Evolutionary conservation across 345 rosid species (phyloP).

Genomic region (Eucalyptus guilfoylei): DNA sequence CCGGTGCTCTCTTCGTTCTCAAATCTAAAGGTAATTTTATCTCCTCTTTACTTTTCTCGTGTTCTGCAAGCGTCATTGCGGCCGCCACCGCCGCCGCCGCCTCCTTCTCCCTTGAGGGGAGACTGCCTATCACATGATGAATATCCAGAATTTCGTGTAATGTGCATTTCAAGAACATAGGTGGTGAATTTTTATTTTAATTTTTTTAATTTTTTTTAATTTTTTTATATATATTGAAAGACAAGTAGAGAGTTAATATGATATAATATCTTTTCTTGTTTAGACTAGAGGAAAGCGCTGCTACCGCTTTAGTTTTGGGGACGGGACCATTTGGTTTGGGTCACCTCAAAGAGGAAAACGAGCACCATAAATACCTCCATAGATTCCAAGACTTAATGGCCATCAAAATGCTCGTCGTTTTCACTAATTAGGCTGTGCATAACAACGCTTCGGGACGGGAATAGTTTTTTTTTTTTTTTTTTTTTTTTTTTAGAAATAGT

Average conservation of each 20-base stretch:
- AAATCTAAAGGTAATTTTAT: slow-evolving; percentile 53
- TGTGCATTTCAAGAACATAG: not conserved
- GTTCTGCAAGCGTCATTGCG: not conserved
- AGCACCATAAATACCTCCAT: not conserved
- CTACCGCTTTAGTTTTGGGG: not conserved
- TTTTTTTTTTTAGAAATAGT: too few relatives aligned
- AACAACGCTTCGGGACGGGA: too few relatives aligned
- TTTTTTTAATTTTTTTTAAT: too few relatives aligned
- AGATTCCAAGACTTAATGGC: not conserved
- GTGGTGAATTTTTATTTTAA: not conserved
- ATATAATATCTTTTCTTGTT: not conserved
- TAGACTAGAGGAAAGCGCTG: not conserved
- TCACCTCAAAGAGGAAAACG: not conserved
- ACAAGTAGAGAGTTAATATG: not conserved
- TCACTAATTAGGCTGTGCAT: too few relatives aligned
- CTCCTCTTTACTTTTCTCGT: not conserved
- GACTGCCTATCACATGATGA: not conserved
- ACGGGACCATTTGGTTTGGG: not conserved
- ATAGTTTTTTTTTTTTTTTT: too few relatives aligned
- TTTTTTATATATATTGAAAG: not conserved
- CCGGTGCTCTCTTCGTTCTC: slow-evolving; percentile 82
- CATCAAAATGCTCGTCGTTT: not conserved
- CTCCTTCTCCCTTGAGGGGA: not conserved
- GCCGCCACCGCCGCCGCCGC: not conserved
- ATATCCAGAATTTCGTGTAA: not conserved